Evolutionary conservation across 306 rosid species (phyloP).

Genomic region (Canavalia ensiformis): DNA sequence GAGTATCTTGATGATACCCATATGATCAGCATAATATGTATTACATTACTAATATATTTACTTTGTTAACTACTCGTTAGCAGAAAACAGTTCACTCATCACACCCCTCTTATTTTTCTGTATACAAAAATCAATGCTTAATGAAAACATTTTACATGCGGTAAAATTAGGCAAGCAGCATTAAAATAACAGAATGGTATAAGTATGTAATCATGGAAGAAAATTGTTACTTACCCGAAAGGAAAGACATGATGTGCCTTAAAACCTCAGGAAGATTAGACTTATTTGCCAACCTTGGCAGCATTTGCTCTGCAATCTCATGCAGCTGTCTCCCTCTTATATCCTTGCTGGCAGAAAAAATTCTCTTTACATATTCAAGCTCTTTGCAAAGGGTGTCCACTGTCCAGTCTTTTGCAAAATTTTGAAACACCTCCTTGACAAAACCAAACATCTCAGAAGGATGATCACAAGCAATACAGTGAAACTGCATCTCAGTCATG

Average conservation of each 20-base stretch:
- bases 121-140: neutral
- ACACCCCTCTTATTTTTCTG: neutral
- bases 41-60: neutral
- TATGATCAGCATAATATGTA: neutral
- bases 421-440: slow-evolving; percentile 94
- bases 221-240: slow-evolving; percentile 63
- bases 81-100: slow-evolving; percentile 17
- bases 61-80: neutral
- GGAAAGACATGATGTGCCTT: slow-evolving; percentile 80
- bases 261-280: slow-evolving; percentile 77
- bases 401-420: slow-evolving; percentile 91
- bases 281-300: slow-evolving; percentile 76
- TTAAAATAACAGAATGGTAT: slow-evolving; percentile 1
- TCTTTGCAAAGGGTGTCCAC: slow-evolving; percentile 81
- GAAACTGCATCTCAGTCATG: slow-evolving; percentile 93
- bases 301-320: slow-evolving; percentile 75
- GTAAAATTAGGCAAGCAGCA: slow-evolving; percentile 25
- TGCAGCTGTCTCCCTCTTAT: slow-evolving; percentile 84
- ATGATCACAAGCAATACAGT: slow-evolving; percentile 95
- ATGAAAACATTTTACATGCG: slow-evolving; percentile 20
- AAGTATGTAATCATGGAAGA: slow-evolving; percentile 30
- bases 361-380: slow-evolving; percentile 90
- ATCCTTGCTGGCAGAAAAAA: slow-evolving; percentile 89
- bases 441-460: slow-evolving; percentile 99
- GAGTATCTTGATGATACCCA: slow-evolving; percentile 9